Evolutionary conservation across 106 monocot species (phyloP).

Genomic region (Dendrobium nobile): DNA sequence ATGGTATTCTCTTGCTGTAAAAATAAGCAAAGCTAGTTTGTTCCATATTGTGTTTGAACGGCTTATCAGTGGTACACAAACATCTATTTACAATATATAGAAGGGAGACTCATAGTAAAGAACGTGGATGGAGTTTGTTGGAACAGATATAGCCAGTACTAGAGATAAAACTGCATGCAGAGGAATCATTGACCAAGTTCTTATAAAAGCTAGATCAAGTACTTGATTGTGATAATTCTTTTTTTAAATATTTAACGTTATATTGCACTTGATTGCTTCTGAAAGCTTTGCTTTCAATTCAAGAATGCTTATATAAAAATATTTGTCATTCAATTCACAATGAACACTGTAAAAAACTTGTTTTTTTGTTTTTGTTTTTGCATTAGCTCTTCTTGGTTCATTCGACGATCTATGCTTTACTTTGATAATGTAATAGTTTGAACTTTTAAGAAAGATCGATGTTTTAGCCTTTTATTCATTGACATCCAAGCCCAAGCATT

Average conservation of each 20-base stretch:
- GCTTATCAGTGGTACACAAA: not conserved
- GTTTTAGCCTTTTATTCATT: not conserved
- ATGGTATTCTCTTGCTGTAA: not conserved
- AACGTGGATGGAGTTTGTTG: not conserved
- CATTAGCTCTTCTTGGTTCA: too few species aligned
- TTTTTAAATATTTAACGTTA: not conserved
- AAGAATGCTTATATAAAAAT: not conserved
- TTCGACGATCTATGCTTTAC: not conserved
- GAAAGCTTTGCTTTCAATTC: not conserved
- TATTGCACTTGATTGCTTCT: not conserved
- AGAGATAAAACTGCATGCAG: not conserved
- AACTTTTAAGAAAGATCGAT: not conserved
- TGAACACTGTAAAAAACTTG: not conserved
- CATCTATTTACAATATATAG: too few species aligned
- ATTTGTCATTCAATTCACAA: not conserved
- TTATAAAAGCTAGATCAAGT: not conserved
- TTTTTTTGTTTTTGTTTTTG: not conserved
- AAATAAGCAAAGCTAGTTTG: constrained; percentile 3
- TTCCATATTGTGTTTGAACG: not conserved
- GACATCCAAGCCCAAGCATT: not conserved
- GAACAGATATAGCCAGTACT: not conserved
- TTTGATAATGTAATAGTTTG: not conserved
- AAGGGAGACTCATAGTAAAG: too few species aligned
- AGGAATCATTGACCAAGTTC: not conserved
- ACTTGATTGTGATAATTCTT: not conserved